Base-by-base conservation (phyloP, 805 yeast genomes). In the Ogataea saltuana region DNA sequence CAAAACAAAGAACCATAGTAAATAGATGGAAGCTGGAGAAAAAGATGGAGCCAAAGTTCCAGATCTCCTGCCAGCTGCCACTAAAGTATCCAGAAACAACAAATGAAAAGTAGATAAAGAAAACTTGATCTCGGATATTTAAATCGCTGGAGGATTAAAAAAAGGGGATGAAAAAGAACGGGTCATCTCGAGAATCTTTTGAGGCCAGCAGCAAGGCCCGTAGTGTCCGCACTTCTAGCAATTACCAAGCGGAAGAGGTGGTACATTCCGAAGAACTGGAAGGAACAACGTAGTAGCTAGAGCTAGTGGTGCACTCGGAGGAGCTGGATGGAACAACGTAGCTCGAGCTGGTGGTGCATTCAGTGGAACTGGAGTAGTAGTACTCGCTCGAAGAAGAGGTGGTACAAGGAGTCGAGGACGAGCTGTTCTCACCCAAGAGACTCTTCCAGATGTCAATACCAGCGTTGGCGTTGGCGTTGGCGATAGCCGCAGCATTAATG, bases 401-500 rank as follows among this genome's bases (percentile, higher is more conserved):
- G 33, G 41, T 37, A 17, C 30, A 17, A 4, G 33, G 22, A 10
- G 29, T 40, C 39, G 35, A 28, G 12, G 41, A 21, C n/a, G 46
- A 28, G 43, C 42, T 23, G 16, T 13, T 8, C 12, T 39, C 44
- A 17, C 51, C 51, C 10, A 37, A 34, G 12, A 47, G 26, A 16
- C 42, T 38, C 9, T 43, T 41, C 41, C 31, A 37, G 19, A 30
- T 37, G 12, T 20, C 46, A 18, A 42, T 25, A 26, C 43, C 52
- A 17, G 45, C 52, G 18, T 38, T 42, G 16, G 53, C 53, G 25
- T 45, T 32, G 33, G 49, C 49, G 12, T 31, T 39, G 13, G 46
- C 50, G 18, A 45, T 23, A 27, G 46, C 46, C 16, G 37, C 39
- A 12, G 53, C 49, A 25, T 26, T 38, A 15, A 47, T 34, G 10